Conservation (phyloP, 1,284 basidiomycete species). For the Amylostereum areolatum region DNA sequence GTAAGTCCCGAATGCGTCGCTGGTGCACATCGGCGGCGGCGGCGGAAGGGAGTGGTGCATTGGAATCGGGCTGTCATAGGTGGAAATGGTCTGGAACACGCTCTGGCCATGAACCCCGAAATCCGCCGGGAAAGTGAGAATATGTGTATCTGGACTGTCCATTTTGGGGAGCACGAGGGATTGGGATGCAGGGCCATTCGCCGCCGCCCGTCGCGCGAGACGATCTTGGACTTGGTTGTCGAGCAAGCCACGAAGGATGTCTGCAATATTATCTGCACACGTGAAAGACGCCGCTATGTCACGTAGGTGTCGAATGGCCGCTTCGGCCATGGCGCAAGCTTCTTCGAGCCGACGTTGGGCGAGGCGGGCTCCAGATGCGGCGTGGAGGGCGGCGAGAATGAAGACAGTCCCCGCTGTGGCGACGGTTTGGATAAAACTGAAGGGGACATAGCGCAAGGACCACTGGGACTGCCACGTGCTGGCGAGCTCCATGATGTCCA, state of each 20-base stretch:
- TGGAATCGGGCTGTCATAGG: too few relatives aligned
- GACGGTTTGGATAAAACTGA: slow-evolving; percentile 57
- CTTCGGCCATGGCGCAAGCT: slow-evolving; percentile 37
- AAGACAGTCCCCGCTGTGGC: slow-evolving; percentile 65
- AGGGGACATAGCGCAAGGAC: slow-evolving; percentile 54
- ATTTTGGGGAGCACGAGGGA: too few relatives aligned
- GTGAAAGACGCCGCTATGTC: slow-evolving; percentile 48
- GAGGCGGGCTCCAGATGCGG: slow-evolving; percentile 32
- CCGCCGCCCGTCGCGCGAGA: slow-evolving; percentile 21
- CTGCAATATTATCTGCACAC: slow-evolving; percentile 41
- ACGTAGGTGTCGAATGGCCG: slow-evolving; percentile 41
- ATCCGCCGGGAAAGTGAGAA: too few relatives aligned
- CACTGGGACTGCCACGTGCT: slow-evolving; percentile 53
- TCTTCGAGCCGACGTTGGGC: slow-evolving; percentile 23
- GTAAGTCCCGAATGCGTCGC: too few relatives aligned
- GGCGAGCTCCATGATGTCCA: slow-evolving; percentile 56
- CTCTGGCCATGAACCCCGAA: too few relatives aligned
- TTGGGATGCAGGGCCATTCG: slow-evolving; percentile 7
- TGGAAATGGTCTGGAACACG: too few relatives aligned
- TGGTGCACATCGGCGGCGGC: too few relatives aligned
- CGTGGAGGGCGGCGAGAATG: slow-evolving; percentile 51
- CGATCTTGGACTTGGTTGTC: slow-evolving; percentile 25
- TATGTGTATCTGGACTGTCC: too few relatives aligned
- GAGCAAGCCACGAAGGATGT: slow-evolving; percentile 31
- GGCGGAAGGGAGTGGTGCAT: too few relatives aligned